These are phyloP conservation scores for Protomyces gravidus DNA, from an alignment of 1,139 yeast genomes.

Conservation along the genomic window DNA sequence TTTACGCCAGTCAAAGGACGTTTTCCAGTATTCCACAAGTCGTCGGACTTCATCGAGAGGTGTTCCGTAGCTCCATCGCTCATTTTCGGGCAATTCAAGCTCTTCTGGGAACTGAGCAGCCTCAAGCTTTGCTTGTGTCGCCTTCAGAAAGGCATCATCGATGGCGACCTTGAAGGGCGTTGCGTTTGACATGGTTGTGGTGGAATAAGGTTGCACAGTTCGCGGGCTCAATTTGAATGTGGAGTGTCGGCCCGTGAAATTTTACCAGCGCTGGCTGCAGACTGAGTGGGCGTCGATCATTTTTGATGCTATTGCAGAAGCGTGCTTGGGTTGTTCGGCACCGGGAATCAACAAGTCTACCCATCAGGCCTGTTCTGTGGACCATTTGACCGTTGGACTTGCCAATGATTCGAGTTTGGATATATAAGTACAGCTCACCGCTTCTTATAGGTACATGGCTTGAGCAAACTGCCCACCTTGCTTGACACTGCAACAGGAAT, in stretches of 20 bases:
- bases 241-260: not conserved
- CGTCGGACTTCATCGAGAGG: slow-evolving; percentile 12
- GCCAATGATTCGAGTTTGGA: no score
- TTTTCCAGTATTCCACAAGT: slow-evolving; percentile 21
- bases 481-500: slow-evolving; percentile 59
- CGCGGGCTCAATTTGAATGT: not conserved
- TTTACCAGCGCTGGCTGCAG: not conserved
- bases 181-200: slow-evolving; percentile 6
- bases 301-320: no score
- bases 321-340: no score
- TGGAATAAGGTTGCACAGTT: not conserved
- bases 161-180: slow-evolving; percentile 34
- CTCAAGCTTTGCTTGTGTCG: slow-evolving; percentile 14
- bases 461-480: slow-evolving; percentile 83
- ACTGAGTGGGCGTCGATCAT: no score
- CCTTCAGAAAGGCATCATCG: slow-evolving; percentile 6
- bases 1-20: slow-evolving; percentile 22
- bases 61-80: slow-evolving; percentile 21
- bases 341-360: no score
- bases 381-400: no score
- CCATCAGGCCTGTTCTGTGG: no score
- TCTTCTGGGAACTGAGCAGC: slow-evolving; percentile 19
- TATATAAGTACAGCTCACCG: no score
- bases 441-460: slow-evolving; percentile 93
- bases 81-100: slow-evolving; percentile 9